A percentile compares a stretch with the other conserved stretches of the same genome.
Conservation (phyloP, 345 rosid species). For the Turnera subulata region DNA sequence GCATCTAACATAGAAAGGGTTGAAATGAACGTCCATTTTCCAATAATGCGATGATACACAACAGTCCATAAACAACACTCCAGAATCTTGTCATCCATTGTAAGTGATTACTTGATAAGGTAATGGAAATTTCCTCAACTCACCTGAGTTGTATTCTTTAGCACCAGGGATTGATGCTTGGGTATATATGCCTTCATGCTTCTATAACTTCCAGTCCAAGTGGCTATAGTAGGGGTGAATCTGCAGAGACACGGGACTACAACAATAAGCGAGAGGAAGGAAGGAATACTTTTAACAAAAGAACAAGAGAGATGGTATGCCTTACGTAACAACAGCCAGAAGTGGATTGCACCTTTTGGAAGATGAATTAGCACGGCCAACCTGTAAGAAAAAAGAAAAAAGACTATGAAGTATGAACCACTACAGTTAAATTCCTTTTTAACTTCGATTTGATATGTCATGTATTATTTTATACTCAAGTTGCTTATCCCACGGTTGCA, state of each 20-base stretch:
- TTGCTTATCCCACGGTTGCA: background rate
- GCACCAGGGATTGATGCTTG: constrained; percentile 70
- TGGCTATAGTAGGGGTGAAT: constrained; percentile 72
- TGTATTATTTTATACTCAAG: too few species aligned
- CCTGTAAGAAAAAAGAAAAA: constrained; percentile 36
- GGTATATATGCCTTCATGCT: constrained; percentile 66
- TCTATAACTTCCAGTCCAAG: constrained; percentile 83
- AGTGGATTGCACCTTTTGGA: constrained; percentile 52
- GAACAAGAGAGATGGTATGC: constrained; percentile 3
- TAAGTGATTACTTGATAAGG: background rate
- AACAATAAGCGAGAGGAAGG: background rate
- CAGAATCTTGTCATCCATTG: too few species aligned
- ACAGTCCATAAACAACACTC: too few species aligned
- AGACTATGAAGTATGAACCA: too few species aligned
- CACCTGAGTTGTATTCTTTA: constrained; percentile 56
- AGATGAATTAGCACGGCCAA: constrained; percentile 30
- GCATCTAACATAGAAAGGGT: constrained; percentile 38
- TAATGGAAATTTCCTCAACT: constrained; percentile 7
- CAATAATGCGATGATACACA: too few species aligned
- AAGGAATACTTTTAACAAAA: constrained; percentile 1
- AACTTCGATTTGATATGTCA: too few species aligned
- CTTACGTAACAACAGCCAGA: constrained; percentile 69
- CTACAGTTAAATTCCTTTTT: too few species aligned
- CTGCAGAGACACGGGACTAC: constrained; percentile 30
- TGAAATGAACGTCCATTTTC: background rate